These are phyloP conservation scores for Penstemon barbatus DNA, from an alignment of 257 asterid genomes.

Conservation along the genomic window DNA sequence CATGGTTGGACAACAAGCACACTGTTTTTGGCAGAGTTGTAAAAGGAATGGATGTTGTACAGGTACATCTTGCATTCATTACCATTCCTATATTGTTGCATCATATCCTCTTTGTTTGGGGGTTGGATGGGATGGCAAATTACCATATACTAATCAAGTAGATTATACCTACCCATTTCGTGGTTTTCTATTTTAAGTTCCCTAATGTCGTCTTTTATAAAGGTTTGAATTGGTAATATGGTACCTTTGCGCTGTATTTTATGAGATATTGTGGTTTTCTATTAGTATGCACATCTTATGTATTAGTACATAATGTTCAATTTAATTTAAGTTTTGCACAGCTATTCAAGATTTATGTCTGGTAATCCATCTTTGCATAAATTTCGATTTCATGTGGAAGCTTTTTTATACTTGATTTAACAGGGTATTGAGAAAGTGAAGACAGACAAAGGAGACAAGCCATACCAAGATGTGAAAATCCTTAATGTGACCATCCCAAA, in stretches of 20 bases:
- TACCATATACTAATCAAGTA: not conserved
- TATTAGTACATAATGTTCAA: too few relatives aligned
- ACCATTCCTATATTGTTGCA: not conserved
- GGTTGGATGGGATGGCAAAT: not conserved
- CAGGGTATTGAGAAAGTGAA: slow-evolving; percentile 97
- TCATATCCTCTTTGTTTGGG: not conserved
- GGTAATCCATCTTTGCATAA: not conserved
- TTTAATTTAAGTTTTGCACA: not conserved
- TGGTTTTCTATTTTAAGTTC: not conserved
- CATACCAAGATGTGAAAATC: slow-evolving; percentile 91
- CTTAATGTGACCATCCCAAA: slow-evolving; percentile 87
- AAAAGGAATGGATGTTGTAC: slow-evolving; percentile 98
- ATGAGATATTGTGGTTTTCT: not conserved
- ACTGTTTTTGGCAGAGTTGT: slow-evolving; percentile 94
- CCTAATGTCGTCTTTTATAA: not conserved
- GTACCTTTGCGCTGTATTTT: not conserved
- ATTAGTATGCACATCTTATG: too few relatives aligned
- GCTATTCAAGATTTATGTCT: not conserved
- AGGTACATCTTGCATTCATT: slow-evolving; percentile 50
- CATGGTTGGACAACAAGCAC: slow-evolving; percentile 99
- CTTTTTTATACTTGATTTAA: slow-evolving; percentile 6
- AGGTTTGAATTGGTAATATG: too few relatives aligned
- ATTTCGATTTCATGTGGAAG: not conserved
- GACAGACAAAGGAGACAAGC: slow-evolving; percentile 84
- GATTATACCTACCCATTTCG: not conserved